phyloP scores from a whole-genome alignment of 2,329 filamentous ascomycete genomes.

The Hyphodiscus sp. region DNA sequence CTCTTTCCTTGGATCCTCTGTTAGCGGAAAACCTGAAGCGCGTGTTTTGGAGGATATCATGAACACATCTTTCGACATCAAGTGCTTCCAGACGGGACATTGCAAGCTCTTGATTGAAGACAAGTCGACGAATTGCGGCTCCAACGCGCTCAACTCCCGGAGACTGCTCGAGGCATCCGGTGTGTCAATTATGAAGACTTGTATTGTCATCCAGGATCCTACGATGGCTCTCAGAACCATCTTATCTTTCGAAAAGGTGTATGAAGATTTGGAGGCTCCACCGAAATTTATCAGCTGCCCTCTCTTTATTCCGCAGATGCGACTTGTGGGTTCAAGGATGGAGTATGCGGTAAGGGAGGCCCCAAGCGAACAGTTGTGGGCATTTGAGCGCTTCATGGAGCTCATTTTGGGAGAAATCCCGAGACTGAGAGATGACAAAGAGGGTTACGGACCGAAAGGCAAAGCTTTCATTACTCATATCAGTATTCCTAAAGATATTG shows the following conservation, averaged over 20 bases:
- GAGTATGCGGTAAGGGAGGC: constrained; percentile 4
- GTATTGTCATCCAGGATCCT: constrained; percentile 38
- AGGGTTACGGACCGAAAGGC: constrained; percentile 39
- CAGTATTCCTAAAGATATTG: constrained; percentile 29
- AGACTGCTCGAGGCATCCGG: constrained; percentile 19
- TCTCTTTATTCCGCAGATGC: too few species aligned
- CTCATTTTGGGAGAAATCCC: constrained; percentile 39
- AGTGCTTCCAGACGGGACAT: constrained; percentile 22
- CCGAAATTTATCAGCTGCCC: too few species aligned
- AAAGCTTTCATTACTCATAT: constrained; percentile 39
- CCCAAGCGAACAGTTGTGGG: constrained; percentile 31
- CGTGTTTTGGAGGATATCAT: constrained; percentile 34
- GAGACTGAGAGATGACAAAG: constrained; percentile 35
- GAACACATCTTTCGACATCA: constrained; percentile 25
- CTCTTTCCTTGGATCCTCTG: constrained; percentile 19
- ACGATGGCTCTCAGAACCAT: constrained; percentile 39
- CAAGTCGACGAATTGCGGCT: constrained; percentile 40
- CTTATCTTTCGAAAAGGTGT: constrained; percentile 36
- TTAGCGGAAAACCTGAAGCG: constrained; percentile 35
- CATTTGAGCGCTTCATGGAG: constrained; percentile 33
- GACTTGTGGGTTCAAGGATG: too few species aligned
- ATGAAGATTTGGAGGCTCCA: constrained; percentile 11
- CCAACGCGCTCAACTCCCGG: constrained; percentile 32
- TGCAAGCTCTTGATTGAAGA: constrained; percentile 36
- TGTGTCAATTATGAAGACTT: constrained; percentile 19